Evolutionary conservation across 306 rosid species (phyloP).

Genomic region (Cotoneaster glaucophyllus): DNA sequence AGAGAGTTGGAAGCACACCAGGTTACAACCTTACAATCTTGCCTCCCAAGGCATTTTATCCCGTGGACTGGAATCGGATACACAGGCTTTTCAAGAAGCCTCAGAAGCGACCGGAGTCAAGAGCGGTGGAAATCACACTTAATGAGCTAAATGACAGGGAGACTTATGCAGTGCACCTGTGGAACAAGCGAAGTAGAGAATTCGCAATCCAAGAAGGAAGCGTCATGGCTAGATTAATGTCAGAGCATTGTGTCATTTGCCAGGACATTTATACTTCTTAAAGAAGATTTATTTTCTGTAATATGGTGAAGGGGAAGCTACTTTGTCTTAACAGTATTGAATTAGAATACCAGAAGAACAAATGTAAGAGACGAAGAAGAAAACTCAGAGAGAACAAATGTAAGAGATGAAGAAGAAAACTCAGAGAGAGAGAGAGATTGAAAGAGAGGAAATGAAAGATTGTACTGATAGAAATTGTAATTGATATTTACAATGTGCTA

Average conservation of each 20-base stretch:
- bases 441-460: too few relatives aligned
- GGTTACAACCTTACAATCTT: slow-evolving; percentile 34
- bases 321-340: too few relatives aligned
- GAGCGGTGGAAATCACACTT: slow-evolving; percentile 32
- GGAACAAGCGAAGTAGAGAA: slow-evolving; percentile 39
- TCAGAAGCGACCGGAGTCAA: slow-evolving; percentile 16
- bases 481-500: too few relatives aligned
- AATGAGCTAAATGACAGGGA: slow-evolving; percentile 28
- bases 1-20: slow-evolving; percentile 16
- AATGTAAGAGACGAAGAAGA: too few relatives aligned
- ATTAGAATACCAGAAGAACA: too few relatives aligned
- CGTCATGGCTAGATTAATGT: slow-evolving; percentile 31
- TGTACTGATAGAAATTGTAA: too few relatives aligned
- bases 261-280: slow-evolving; percentile 9
- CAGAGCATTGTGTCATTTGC: slow-evolving; percentile 38
- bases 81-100: slow-evolving; percentile 29
- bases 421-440: too few relatives aligned
- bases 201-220: slow-evolving; percentile 47
- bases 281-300: background rate
- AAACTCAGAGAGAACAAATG: too few relatives aligned
- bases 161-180: slow-evolving; percentile 46
- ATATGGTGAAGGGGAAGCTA: background rate
- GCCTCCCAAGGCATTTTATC: slow-evolving; percentile 50
- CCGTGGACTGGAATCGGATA: slow-evolving; percentile 34
- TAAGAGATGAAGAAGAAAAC: too few relatives aligned